Evolutionary conservation across 371 early-diverging fungal genomes (phyloP), one percentile per base, ranked within the genome.

Genomic region (Syncephalastrum monosporum): DNA sequence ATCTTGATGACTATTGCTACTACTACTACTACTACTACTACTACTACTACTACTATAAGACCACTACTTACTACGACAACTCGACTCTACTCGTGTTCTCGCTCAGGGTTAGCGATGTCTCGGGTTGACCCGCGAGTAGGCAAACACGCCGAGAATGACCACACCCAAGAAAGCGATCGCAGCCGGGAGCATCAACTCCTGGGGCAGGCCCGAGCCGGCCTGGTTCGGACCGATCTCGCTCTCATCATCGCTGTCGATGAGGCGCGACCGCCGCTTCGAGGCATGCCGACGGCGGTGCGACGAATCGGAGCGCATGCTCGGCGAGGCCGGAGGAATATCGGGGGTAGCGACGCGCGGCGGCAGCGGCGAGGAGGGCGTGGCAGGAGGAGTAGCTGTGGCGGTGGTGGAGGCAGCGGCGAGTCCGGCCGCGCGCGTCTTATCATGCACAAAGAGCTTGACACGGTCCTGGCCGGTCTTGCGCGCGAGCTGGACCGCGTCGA

Each of bases 401-500:
- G 38, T n/a, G 27, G 52, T 16, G 53, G 53, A 24, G 53, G 16
- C 42, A 3, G 24, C 19, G 53, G 38, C 19, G 42, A 19, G 17
- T 14, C 42, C 17, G 17, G 33, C 17, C 15, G 42, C 17, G 46
- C 43, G 38, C 10, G 38, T 33, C 38, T 33, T 33, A 10, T 82
- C 84, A 5, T 82, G 77, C 19, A 81, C 71, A 55, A 74, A 73
- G 44, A 94, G 70, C 73, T 87, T 74, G 25, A 95, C 85, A 15
- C 90, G 86, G 56, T 76, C 79, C 64, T 83, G 82, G 42, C 83
- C 87, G 15, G 75, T 69, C 53, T 83, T 80, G 46, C 75, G 74
- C 38, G 94, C 90, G 67, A 91, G 80, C 3, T 79, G 69, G 0
- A 94, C 89, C 15, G 93, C 92, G 56, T 93, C 93, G 15, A 79